A percentile compares a stretch with the other conserved stretches of the same genome.
These are phyloP conservation scores for Globisporangium paroecandrum DNA, from an alignment of 352 stramenopile species.

Conservation along the genomic window DNA sequence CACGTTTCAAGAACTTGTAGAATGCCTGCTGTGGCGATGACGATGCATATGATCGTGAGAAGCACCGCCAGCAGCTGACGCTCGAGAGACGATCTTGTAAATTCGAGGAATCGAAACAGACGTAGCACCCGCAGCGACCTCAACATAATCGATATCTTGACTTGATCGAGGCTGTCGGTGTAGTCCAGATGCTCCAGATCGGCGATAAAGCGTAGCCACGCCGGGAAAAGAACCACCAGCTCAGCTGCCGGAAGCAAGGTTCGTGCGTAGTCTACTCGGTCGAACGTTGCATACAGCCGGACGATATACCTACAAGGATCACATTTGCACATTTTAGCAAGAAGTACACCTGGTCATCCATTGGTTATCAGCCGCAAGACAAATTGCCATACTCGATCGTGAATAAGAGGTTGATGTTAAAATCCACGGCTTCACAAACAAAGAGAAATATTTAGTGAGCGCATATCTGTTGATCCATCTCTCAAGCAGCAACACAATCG, in stretches of 20 bases:
- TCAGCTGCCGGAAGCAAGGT: slow-evolving; percentile 55
- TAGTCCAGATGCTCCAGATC: slow-evolving; percentile 6
- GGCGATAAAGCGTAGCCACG: slow-evolving; percentile 30
- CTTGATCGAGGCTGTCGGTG: slow-evolving; percentile 3
- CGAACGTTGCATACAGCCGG: slow-evolving; percentile 56
- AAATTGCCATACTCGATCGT: slow-evolving; percentile 51
- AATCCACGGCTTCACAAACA: slow-evolving; percentile 38
- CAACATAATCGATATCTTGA: slow-evolving; percentile 35
- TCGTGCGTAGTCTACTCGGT: slow-evolving; percentile 54
- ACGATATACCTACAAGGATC: slow-evolving; percentile 35
- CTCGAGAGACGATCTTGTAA: slow-evolving; percentile 69
- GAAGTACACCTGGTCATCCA: neutral
- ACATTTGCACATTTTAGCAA: neutral
- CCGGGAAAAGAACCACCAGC: slow-evolving; percentile 57
- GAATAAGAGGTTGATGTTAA: slow-evolving; percentile 61
- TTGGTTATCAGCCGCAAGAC: neutral
- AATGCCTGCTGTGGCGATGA: slow-evolving; percentile 62
- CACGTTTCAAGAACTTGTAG: slow-evolving; percentile 71
- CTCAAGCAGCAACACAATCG: neutral
- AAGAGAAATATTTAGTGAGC: neutral
- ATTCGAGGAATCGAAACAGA: slow-evolving; percentile 69
- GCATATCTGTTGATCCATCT: neutral
- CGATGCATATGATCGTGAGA: slow-evolving; percentile 69
- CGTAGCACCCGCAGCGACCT: slow-evolving; percentile 63
- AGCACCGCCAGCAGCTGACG: slow-evolving; percentile 56